These are phyloP conservation scores for Neurospora sp. DNA, from an alignment of 495 filamentous ascomycete species.

Conservation along the genomic window DNA sequence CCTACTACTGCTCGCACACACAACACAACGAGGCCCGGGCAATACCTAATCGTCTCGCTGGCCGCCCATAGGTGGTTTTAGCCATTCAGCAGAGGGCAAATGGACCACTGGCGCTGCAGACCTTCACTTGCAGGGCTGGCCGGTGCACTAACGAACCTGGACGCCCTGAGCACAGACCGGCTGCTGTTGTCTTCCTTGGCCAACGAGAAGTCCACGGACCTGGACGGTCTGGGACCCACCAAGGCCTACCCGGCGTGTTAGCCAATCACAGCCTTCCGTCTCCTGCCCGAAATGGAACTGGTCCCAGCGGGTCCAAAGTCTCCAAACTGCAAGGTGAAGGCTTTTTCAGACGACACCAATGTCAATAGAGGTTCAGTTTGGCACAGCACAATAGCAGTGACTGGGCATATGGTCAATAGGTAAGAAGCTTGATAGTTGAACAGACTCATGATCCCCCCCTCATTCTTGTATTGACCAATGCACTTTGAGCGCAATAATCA, in stretches of 20 bases:
- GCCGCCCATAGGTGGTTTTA: not conserved
- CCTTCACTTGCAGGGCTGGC: not conserved
- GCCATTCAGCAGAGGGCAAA: not conserved
- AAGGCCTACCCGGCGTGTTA: not conserved
- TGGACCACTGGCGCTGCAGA: not conserved
- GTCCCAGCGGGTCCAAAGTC: not conserved
- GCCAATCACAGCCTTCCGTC: not conserved
- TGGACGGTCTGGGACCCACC: not conserved
- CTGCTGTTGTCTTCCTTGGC: not conserved
- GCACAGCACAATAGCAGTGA: not conserved
- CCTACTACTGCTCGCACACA: not conserved
- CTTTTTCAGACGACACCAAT: not conserved
- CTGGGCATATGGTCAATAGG: not conserved
- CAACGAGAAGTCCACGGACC: not conserved
- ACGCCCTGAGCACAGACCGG: not conserved
- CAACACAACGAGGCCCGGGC: not conserved
- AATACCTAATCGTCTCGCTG: not conserved
- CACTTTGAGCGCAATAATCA: not conserved
- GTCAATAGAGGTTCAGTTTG: not conserved
- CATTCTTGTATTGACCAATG: not conserved
- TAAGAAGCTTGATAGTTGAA: not conserved
- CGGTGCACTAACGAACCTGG: not conserved
- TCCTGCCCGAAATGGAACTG: not conserved
- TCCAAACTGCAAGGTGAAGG: not conserved
- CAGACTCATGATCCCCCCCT: not conserved